A percentile compares a stretch with the other conserved stretches of the same genome.
Evolutionary conservation across 495 filamentous ascomycete genomes (phyloP).

Genomic region (Aspergillus incahuasiensis): DNA sequence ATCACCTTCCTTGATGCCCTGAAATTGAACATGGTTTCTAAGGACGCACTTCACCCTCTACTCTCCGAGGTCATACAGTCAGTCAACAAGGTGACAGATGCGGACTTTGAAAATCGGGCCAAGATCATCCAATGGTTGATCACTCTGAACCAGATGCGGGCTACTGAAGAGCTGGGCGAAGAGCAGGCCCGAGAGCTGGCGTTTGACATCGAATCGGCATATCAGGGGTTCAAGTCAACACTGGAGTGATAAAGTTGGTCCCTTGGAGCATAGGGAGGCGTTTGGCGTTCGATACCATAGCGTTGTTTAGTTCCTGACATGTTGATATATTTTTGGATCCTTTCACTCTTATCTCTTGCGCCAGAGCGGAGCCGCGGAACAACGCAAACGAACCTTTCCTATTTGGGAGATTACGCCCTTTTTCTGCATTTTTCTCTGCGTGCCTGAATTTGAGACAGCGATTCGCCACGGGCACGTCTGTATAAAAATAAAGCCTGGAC

Average conservation of each 20-base stretch:
- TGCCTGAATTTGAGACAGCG: slow-evolving; percentile 14
- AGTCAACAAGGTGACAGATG: slow-evolving; percentile 91
- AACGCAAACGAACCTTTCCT: slow-evolving; percentile 32
- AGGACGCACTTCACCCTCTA: slow-evolving; percentile 91
- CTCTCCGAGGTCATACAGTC: slow-evolving; percentile 92
- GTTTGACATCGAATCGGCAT: slow-evolving; percentile 85
- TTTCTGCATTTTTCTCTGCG: slow-evolving; percentile 31
- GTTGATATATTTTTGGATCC: neutral
- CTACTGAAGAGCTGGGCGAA: slow-evolving; percentile 83
- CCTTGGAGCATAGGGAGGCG: slow-evolving; percentile 6
- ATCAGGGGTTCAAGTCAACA: slow-evolving; percentile 81
- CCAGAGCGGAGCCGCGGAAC: slow-evolving; percentile 28
- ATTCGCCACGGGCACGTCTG: slow-evolving; percentile 16
- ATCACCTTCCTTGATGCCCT: slow-evolving; percentile 97
- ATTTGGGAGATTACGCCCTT: slow-evolving; percentile 38
- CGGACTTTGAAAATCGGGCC: slow-evolving; percentile 86
- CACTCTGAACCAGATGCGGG: slow-evolving; percentile 92
- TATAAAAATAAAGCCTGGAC: slow-evolving; percentile 9
- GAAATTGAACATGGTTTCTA: slow-evolving; percentile 80
- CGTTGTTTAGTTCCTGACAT: neutral
- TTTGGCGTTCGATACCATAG: slow-evolving; percentile 15
- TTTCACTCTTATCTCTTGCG: slow-evolving; percentile 14
- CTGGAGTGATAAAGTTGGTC: slow-evolving; percentile 37
- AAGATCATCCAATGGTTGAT: slow-evolving; percentile 99
- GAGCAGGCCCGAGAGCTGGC: slow-evolving; percentile 83